Percentiles rank a stretch among this genome's conserved stretches.
These are phyloP conservation scores for Cutaneotrichosporon arboriforme DNA, from an alignment of 1,284 basidiomycete species.

Conservation along the genomic window DNA sequence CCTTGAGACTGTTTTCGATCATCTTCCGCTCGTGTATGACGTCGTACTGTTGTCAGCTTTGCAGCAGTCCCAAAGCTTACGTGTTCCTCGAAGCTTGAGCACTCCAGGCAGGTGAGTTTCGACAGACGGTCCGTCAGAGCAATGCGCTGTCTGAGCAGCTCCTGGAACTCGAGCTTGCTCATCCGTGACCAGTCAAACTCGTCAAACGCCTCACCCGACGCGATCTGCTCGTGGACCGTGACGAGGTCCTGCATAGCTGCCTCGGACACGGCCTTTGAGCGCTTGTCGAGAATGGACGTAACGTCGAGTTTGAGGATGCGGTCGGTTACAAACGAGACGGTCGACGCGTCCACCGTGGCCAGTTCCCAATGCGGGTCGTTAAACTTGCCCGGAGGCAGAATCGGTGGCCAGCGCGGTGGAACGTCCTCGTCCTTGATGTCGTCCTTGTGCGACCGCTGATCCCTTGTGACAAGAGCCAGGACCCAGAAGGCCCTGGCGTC, in stretches of 20 bases:
- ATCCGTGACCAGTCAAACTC: slow-evolving; percentile 82
- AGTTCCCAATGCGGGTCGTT: slow-evolving; percentile 66
- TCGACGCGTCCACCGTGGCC: slow-evolving; percentile 62
- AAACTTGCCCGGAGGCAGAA: slow-evolving; percentile 52
- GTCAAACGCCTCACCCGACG: slow-evolving; percentile 52
- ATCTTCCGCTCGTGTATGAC: slow-evolving; percentile 68
- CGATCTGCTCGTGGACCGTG: slow-evolving; percentile 54
- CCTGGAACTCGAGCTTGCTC: slow-evolving; percentile 87
- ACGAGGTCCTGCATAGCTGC: slow-evolving; percentile 49
- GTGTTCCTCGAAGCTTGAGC: slow-evolving; percentile 62
- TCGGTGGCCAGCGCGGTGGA: slow-evolving; percentile 69
- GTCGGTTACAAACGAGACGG: slow-evolving; percentile 70
- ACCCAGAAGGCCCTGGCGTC: slow-evolving; percentile 56
- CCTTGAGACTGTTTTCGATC: slow-evolving; percentile 65
- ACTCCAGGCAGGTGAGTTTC: slow-evolving; percentile 55
- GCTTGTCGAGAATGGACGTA: slow-evolving; percentile 52
- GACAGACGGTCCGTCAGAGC: slow-evolving; percentile 51
- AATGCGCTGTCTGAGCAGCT: slow-evolving; percentile 63
- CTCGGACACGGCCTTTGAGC: slow-evolving; percentile 53
- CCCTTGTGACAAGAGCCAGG: slow-evolving; percentile 66
- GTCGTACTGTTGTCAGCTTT: slow-evolving; percentile 57
- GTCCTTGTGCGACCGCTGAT: slow-evolving; percentile 56
- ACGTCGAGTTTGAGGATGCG: slow-evolving; percentile 68
- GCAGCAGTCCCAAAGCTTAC: slow-evolving; percentile 49
- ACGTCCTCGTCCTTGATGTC: slow-evolving; percentile 59